Percentiles rank a stretch among this genome's conserved stretches.
phyloP scores from a whole-genome alignment of 2,329 filamentous ascomycete genomes.

The Penicillium sp. region DNA sequence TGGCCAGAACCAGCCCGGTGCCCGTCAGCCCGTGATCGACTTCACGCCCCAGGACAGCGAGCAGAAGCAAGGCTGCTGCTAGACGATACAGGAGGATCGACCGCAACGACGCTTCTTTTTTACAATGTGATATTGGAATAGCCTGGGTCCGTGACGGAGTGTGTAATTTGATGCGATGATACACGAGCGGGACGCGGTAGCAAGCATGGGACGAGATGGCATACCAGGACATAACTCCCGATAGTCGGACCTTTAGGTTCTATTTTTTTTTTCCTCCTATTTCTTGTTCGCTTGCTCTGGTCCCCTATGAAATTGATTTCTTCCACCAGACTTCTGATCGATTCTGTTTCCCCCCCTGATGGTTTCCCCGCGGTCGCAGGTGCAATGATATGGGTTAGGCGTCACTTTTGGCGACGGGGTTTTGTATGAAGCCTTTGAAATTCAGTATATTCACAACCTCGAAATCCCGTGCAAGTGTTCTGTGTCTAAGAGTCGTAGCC shows the following conservation, averaged over 20 bases:
- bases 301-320: conserved; percentile 26
- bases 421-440: conserved; percentile 20
- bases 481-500: neutral
- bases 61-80: conserved; percentile 59
- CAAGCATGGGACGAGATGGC: conserved; percentile 26
- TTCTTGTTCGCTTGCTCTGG: conserved; percentile 16
- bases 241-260: conserved; percentile 23
- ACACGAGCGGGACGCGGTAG: conserved; percentile 34
- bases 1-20: conserved; percentile 73
- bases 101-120: conserved; percentile 37
- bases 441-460: conserved; percentile 14
- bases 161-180: conserved; percentile 36
- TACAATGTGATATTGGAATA: conserved; percentile 41
- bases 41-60: conserved; percentile 79
- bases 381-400: conserved; percentile 21
- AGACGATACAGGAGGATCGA: conserved; percentile 27
- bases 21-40: conserved; percentile 75
- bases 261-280: conserved; percentile 19
- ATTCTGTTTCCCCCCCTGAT: conserved; percentile 9
- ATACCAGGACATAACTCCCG: conserved; percentile 21
- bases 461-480: neutral
- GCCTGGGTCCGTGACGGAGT: conserved; percentile 37
- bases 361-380: conserved; percentile 14
- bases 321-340: conserved; percentile 20
- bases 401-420: conserved; percentile 20